Evolutionary conservation across 1,284 basidiomycete genomes (phyloP).

Genomic region (Ustilago shanxiensis): DNA sequence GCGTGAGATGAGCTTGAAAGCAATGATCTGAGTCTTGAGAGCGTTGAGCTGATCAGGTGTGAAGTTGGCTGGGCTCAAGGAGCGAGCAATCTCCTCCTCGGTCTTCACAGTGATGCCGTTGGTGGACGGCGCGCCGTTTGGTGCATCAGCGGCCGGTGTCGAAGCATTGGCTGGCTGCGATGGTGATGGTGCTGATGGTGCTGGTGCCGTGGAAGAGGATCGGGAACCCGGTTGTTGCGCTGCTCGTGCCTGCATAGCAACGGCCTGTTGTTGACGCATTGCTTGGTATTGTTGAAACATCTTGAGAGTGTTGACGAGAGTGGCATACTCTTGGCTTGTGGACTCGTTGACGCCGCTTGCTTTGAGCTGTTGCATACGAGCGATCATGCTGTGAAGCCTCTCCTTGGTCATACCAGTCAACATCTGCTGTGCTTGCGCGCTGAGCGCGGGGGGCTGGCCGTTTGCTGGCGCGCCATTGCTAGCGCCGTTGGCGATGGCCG

Average conservation of each 20-base stretch:
- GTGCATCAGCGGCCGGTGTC: conserved; percentile 25
- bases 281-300: conserved; percentile 68
- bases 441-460: conserved; percentile 39
- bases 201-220: conserved; percentile 13
- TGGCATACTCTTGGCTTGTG: conserved; percentile 69
- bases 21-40: conserved; percentile 87
- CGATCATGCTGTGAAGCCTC: conserved; percentile 61
- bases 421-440: conserved; percentile 60
- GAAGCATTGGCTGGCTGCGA: conserved; percentile 27
- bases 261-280: conserved; percentile 62
- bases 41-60: conserved; percentile 84
- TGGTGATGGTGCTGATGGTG: conserved; percentile 34
- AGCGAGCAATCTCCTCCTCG: conserved; percentile 39
- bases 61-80: conserved; percentile 71
- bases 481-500: conserved; percentile 48
- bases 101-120: conserved; percentile 47
- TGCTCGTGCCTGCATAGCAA: conserved; percentile 48
- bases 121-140: conserved; percentile 25
- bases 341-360: conserved; percentile 69
- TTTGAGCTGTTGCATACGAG: conserved; percentile 70
- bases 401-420: conserved; percentile 68
- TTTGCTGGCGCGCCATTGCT: conserved; percentile 34
- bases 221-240: conserved; percentile 18
- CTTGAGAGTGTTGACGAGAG: conserved; percentile 66
- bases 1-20: conserved; percentile 85